Base-by-base conservation (phyloP, 2,329 filamentous ascomycete species). In the Berkeleyomyces rouxiae region DNA sequence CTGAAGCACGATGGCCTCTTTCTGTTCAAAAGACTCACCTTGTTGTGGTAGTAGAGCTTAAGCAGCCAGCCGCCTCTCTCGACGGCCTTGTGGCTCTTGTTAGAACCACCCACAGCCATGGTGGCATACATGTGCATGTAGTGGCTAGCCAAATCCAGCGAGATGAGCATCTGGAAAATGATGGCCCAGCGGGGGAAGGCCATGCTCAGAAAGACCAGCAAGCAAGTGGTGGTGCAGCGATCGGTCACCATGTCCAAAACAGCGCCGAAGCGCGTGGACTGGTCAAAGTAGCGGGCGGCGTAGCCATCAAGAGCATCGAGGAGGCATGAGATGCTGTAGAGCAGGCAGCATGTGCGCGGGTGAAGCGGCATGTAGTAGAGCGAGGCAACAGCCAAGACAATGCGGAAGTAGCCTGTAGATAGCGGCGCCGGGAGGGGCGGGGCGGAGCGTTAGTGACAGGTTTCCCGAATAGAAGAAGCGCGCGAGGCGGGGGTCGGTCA, bases 91-190 rank as follows among this genome's bases (percentile, higher is more conserved):
- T 99, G 93, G 77, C 90, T 86, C 67, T 76, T 88, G 68, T 84
- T 82, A 61, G 83, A 80, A 61, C 89, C 90, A 61, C 87, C 90
- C 83, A 96, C 93, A 67, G 86, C 85, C 70, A 96, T 78, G 0
- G 90, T 96, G 10, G 91, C 89, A 72, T 95, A 97, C 93, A 99
- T 99, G 77, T 99, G 93, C 79, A 97, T 92, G 73, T 97, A 99
- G 75, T 99, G 93, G 72, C 90, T 96, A 37, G 93, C 88, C 67
- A 99, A 81, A 74, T 99, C 93, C 69, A 99, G 77, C 62, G 87
- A 87, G 73, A 99, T 96, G 70, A 99, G 77, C 53, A 86, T 83
- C 77, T 99, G 93, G 80, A 99, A 99, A 64, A 97, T 71, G 68
- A 97, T 90, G 67, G 89, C 85, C 86, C 90, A 97, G 63, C 91